Percentiles rank a stretch among this genome's conserved stretches.
Evolutionary conservation across 139 green algal genomes (phyloP).

Genomic region (Mesostigma viride): DNA sequence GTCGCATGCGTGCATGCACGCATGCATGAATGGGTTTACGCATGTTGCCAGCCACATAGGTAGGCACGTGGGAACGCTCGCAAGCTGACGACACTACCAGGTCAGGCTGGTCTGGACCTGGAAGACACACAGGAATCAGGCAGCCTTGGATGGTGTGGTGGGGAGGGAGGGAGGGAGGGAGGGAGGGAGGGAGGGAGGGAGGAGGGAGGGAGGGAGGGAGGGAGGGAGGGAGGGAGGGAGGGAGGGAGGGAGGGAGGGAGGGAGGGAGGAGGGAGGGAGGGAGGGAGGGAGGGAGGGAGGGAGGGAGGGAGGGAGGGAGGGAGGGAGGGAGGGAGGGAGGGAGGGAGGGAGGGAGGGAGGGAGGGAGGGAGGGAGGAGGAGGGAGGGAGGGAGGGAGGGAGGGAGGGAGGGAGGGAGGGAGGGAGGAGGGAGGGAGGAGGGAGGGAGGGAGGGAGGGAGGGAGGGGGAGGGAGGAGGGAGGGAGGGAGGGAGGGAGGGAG

Average conservation of each 20-base stretch:
- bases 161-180: neutral
- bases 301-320: neutral
- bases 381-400: neutral
- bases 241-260: neutral
- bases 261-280: neutral
- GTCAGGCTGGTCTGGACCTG: too few relatives aligned
- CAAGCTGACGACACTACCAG: too few relatives aligned
- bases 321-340: slow-evolving; percentile 3
- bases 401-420: neutral
- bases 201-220: neutral
- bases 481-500: neutral
- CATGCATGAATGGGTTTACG: too few relatives aligned
- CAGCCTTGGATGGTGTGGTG: too few relatives aligned
- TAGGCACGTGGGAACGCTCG: too few relatives aligned
- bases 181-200: neutral
- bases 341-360: neutral
- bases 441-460: neutral
- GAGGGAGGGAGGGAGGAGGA: neutral
- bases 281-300: neutral
- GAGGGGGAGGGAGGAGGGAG: neutral
- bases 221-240: neutral
- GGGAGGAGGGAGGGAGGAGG: neutral
- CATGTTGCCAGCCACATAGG: too few relatives aligned
- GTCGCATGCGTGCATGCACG: too few relatives aligned
- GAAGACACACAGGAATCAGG: too few relatives aligned